Percentiles rank a stretch among this genome's conserved stretches.
phyloP scores from a whole-genome alignment of 805 yeast genomes.

The Starmerella bombi region DNA sequence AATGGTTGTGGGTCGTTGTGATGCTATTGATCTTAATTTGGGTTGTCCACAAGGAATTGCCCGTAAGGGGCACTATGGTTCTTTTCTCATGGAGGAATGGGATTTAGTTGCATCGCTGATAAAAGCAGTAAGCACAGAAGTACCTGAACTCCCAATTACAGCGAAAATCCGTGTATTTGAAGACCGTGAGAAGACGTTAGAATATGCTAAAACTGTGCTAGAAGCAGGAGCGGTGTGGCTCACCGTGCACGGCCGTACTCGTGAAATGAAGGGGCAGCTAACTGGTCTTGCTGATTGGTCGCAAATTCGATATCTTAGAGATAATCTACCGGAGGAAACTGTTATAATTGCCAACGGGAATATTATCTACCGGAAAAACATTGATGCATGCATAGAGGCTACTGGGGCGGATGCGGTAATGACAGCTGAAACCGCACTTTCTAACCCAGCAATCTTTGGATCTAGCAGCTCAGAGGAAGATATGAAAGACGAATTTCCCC shows the following conservation, averaged over 20 bases:
- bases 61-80: slow-evolving; percentile 83
- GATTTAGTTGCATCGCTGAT: slow-evolving; percentile 60
- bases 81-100: slow-evolving; percentile 97
- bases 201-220: slow-evolving; percentile 78
- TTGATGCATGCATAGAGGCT: slow-evolving; percentile 49
- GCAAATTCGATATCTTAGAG: slow-evolving; percentile 56
- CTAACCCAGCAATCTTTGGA: slow-evolving; percentile 82
- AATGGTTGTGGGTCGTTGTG: slow-evolving; percentile 68
- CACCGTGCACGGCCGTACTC: slow-evolving; percentile 87
- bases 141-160: slow-evolving; percentile 70
- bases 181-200: slow-evolving; percentile 67
- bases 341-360: slow-evolving; percentile 94
- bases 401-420: slow-evolving; percentile 80
- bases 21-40: slow-evolving; percentile 87
- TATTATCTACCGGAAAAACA: slow-evolving; percentile 76
- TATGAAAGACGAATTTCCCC: slow-evolving; percentile 56
- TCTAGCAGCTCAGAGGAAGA: slow-evolving; percentile 27
- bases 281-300: slow-evolving; percentile 96
- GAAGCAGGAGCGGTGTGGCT: slow-evolving; percentile 91
- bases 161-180: slow-evolving; percentile 89
- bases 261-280: slow-evolving; percentile 95
- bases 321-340: slow-evolving; percentile 64
- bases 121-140: slow-evolving; percentile 54
- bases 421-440: slow-evolving; percentile 93
- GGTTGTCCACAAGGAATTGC: slow-evolving; percentile 99